A percentile compares a stretch with the other conserved stretches of the same genome.
phyloP scores from a whole-genome alignment of 2,329 filamentous ascomycete species.

The Botrytis elliptica region DNA sequence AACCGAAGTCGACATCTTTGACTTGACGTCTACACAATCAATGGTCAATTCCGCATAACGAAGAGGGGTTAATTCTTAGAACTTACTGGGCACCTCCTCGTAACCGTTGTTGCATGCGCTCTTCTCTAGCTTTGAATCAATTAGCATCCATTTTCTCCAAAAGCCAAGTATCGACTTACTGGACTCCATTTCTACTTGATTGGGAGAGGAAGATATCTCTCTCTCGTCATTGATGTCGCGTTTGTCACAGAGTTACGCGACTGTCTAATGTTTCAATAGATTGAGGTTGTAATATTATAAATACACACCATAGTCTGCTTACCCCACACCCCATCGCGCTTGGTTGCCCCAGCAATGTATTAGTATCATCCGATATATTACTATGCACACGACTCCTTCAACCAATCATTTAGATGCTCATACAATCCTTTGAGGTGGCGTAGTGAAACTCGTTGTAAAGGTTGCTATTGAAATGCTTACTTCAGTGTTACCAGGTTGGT shows the following conservation, averaged over 20 bases:
- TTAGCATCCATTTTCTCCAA: conserved; percentile 11
- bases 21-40: conserved; percentile 49
- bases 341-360: background rate
- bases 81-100: conserved; percentile 63
- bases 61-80: background rate
- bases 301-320: background rate
- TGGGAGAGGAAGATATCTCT: background rate
- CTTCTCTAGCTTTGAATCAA: conserved; percentile 50
- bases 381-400: background rate
- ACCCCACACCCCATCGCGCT: background rate
- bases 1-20: conserved; percentile 58
- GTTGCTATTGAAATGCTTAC: background rate
- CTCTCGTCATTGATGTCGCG: conserved; percentile 18
- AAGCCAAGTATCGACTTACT: background rate
- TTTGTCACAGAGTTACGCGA: background rate
- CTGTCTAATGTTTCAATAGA: background rate
- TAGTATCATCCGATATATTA: background rate
- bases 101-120: conserved; percentile 63
- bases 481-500: background rate
- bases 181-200: conserved; percentile 16
- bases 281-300: background rate
- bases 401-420: background rate
- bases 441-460: background rate
- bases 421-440: background rate
- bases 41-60: conserved; percentile 42